These are phyloP conservation scores for Rachicladosporium sp. DNA, from an alignment of 2,329 filamentous ascomycete genomes.

Conservation along the genomic window DNA sequence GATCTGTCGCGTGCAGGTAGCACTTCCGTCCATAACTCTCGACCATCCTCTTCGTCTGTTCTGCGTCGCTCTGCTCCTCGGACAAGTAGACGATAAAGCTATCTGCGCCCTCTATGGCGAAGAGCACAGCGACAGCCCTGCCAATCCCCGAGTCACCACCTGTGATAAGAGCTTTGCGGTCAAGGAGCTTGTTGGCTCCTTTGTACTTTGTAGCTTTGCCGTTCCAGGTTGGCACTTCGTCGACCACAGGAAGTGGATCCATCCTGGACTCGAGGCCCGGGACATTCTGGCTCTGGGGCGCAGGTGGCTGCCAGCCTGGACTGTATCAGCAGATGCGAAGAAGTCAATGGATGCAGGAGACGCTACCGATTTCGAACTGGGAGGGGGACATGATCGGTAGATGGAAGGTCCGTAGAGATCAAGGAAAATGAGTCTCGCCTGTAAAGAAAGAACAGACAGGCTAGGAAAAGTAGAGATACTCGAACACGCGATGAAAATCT, in stretches of 20 bases:
- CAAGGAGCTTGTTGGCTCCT: conserved; percentile 61
- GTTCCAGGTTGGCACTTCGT: conserved; percentile 54
- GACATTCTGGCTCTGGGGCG: conserved; percentile 34
- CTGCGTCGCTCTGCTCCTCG: conserved; percentile 63
- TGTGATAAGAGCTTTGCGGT: conserved; percentile 66
- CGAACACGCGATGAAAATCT: too few species aligned
- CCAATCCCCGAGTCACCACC: conserved; percentile 73
- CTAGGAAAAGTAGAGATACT: too few species aligned
- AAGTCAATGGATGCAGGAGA: too few species aligned
- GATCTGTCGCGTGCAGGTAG: conserved; percentile 50
- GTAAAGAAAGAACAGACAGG: too few species aligned
- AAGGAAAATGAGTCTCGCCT: too few species aligned
- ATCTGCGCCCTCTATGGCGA: conserved; percentile 69
- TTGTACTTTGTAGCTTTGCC: conserved; percentile 60
- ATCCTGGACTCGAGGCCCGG: conserved; percentile 46
- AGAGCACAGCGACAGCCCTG: conserved; percentile 61
- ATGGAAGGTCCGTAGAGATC: too few species aligned
- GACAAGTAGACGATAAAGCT: conserved; percentile 62
- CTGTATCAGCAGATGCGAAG: background rate
- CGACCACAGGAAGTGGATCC: conserved; percentile 46
- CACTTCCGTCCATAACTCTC: conserved; percentile 56
- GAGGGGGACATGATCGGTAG: too few species aligned
- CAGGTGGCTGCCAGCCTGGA: conserved; percentile 5
- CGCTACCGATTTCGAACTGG: too few species aligned
- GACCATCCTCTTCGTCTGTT: conserved; percentile 59